These are phyloP conservation scores for Delitschia confertaspora DNA, from an alignment of 495 filamentous ascomycete genomes.

Conservation along the genomic window DNA sequence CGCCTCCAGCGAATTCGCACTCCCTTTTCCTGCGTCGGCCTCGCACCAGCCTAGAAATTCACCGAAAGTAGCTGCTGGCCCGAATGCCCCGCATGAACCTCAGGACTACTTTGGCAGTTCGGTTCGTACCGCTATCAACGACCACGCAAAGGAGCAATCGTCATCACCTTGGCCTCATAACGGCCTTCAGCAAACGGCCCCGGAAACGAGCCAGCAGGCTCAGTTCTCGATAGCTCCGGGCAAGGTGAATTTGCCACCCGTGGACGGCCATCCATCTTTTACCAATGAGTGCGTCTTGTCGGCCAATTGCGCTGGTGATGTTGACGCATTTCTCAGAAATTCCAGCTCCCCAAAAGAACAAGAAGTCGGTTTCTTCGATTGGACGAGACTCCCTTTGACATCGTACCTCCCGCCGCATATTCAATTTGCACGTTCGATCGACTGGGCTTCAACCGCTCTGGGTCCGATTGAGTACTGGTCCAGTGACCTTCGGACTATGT, in stretches of 20 bases:
- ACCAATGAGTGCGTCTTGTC: conserved; percentile 31
- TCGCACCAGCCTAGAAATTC: conserved; percentile 1
- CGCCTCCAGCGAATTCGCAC: conserved; percentile 11
- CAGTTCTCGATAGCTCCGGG: not conserved
- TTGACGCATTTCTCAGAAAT: conserved; percentile 32
- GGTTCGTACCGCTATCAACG: conserved; percentile 8
- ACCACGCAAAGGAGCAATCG: not conserved
- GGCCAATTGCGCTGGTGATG: conserved; percentile 29
- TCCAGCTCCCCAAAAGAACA: conserved; percentile 5
- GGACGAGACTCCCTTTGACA: conserved; percentile 55
- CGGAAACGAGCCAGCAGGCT: conserved; percentile 1
- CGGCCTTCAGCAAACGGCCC: not conserved
- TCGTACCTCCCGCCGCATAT: conserved; percentile 53
- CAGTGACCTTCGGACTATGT: conserved; percentile 54
- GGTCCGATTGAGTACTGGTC: conserved; percentile 59
- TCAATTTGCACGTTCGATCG: conserved; percentile 53
- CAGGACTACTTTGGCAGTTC: conserved; percentile 43
- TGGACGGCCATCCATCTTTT: conserved; percentile 21
- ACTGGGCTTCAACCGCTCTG: conserved; percentile 56
- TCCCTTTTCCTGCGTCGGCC: conserved; percentile 9
- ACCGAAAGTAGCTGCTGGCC: not conserved
- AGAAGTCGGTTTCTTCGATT: conserved; percentile 49
- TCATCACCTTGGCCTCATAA: not conserved
- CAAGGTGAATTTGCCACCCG: conserved; percentile 7
- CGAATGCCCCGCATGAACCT: conserved; percentile 28